Evolutionary conservation across 2,329 filamentous ascomycete species (phyloP), one percentile per base, ranked within the genome.

Genomic region (Neonectria coccinea): DNA sequence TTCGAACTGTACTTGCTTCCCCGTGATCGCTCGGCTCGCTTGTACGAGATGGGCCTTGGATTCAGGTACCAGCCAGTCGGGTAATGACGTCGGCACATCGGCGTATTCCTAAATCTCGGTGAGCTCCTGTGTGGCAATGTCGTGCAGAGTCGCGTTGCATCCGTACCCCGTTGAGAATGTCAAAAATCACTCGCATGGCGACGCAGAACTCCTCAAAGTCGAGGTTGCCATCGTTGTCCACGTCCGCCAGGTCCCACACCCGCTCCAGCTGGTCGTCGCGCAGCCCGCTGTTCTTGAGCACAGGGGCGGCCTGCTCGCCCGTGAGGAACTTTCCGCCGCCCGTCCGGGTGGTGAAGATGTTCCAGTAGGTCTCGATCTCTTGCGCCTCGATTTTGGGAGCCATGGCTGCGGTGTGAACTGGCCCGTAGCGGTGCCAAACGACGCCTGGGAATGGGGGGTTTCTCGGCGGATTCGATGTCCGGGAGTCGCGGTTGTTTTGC

Each of bases 131-230:
- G 59, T 45, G 25, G 64, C 48, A 51, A 39, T 27, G 10, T 48
- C 55, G 20, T 16, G 57, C 50, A 54, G 41, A 14, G 29, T 50
- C 20, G 31, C 31, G 31, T 39, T 51, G 62, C n/a, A 44, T 59
- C 36, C 70, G 59, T 85, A 97, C 93, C 74, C 96, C 96, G 76
- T 99, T 99, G 73, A 99, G 90, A 70, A 98, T 84, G 79, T 99
- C 96, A 79, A 98, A 99, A 74, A 98, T 97, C 75, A 99, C 84
- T 76, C 96, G 89, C 96, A 99, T 99, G 42, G 94, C 96, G 63
- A 99, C 96, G 80, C 96, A 99, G 79, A 99, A 99, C 85, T 99
- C 96, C 82, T 99, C 96, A 83, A 99, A 99, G 81, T 99, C 96
- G 59, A 99, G 85, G 80, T 97, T 97, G 68, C 96, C 96, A 83